Base-by-base conservation (phyloP, 2,329 filamentous ascomycete genomes). In the Colletotrichum sp. region DNA sequence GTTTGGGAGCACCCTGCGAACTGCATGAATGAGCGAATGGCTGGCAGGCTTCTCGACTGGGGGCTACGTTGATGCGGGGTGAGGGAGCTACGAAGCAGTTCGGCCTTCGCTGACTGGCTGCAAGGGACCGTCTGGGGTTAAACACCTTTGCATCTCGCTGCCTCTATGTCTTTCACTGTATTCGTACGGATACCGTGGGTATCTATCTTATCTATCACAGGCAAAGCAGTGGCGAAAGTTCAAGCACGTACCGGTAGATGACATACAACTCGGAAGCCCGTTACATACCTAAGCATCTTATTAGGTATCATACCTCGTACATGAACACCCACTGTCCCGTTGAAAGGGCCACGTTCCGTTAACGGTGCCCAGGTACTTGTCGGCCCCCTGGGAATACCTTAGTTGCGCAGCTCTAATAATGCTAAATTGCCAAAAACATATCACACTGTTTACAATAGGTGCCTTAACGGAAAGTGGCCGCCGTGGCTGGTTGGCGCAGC, bases 111-210 rank as follows among this genome's bases (percentile, higher is more conserved):
- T 36, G 62, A 72, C 34, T 75, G 68, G 69, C 72, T 75, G 69
- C 69, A 75, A 75, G 72, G 69, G 72, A 67, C 69, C 69, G 70
- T 68, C 59, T 73, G 70, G 64, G 73, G 59, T 76, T 64, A 57
- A 76, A 68, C 57, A 73, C 39, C 18, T 21, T 26, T 34, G 36
- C 21, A 21, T 57, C 67, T 65, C n/a, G 39, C 36, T 39, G 36
- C 36, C 36, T 39, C 36, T 39, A 16, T 39, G 36, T 39, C 36
- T 39, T 18, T 36, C 34, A 16, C 7, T 65, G 21, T 28, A 18
- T 65, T 32, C 26, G 36, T 39, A 32, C 30, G 30, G 30, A 32
- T 32, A n/a, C 39, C 9, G 39, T 49, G 18, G 39, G 39, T 49
- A n/a, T 49, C 39, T 49, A 49, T 49, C 39, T n/a, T 49, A 49